A percentile compares a stretch with the other conserved stretches of the same genome.
phyloP scores from a whole-genome alignment of 2,329 filamentous ascomycete genomes.

The Fusarium sacchari region DNA sequence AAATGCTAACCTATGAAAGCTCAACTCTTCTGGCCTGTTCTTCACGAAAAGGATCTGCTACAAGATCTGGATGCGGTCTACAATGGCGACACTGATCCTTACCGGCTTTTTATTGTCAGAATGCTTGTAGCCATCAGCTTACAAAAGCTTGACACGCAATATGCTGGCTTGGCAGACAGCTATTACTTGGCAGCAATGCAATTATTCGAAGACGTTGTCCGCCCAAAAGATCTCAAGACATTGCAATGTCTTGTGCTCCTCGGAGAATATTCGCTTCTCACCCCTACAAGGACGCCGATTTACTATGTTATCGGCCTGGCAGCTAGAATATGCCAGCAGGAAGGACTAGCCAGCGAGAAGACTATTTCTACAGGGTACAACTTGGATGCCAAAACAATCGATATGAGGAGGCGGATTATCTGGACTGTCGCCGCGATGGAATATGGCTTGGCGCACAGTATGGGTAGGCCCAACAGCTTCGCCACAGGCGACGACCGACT shows the following conservation, averaged over 20 bases:
- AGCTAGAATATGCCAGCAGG: slow-evolving; percentile 86
- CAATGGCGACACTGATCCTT: slow-evolving; percentile 77
- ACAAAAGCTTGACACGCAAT: slow-evolving; percentile 89
- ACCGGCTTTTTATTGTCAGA: slow-evolving; percentile 86
- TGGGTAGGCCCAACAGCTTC: slow-evolving; percentile 88
- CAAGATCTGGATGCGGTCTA: slow-evolving; percentile 85
- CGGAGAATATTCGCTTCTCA: slow-evolving; percentile 90
- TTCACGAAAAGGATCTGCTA: slow-evolving; percentile 85
- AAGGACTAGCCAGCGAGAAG: slow-evolving; percentile 88
- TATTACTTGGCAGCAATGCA: slow-evolving; percentile 93
- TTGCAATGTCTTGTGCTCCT: slow-evolving; percentile 90
- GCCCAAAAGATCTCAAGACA: slow-evolving; percentile 89
- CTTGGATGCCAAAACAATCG: slow-evolving; percentile 78
- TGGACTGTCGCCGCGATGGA: slow-evolving; percentile 94
- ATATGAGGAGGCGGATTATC: slow-evolving; percentile 87
- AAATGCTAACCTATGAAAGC: slow-evolving; percentile 60
- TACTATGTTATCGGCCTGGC: slow-evolving; percentile 94
- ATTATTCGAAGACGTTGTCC: slow-evolving; percentile 82
- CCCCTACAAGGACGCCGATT: slow-evolving; percentile 88
- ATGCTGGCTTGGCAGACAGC: slow-evolving; percentile 92
- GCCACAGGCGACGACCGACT: slow-evolving; percentile 84
- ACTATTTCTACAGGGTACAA: slow-evolving; percentile 76
- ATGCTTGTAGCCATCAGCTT: slow-evolving; percentile 96
- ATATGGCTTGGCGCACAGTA: slow-evolving; percentile 83
- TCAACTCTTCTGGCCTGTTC: slow-evolving; percentile 85